These are phyloP conservation scores for Clitoria ternatea DNA, from an alignment of 306 rosid species.

Conservation along the genomic window DNA sequence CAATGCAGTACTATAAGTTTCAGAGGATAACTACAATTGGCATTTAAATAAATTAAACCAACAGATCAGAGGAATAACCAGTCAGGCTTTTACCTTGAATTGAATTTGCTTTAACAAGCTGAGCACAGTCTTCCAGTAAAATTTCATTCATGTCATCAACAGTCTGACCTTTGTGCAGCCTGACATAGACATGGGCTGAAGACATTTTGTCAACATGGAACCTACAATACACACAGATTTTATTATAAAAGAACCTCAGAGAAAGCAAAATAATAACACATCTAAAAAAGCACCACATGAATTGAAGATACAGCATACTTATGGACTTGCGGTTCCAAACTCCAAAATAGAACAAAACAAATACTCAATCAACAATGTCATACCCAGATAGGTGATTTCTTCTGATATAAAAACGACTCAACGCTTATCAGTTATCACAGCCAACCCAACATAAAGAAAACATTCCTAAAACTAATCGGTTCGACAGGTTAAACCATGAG, in stretches of 20 bases:
- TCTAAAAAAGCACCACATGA: not conserved
- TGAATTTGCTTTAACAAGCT: conserved; percentile 98
- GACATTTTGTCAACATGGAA: conserved; percentile 99
- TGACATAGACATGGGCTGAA: conserved; percentile 92
- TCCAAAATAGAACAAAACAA: not conserved
- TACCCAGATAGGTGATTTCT: not conserved
- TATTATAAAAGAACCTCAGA: not conserved
- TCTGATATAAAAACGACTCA: not conserved
- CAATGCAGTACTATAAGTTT: not conserved
- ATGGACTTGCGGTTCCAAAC: too few relatives aligned
- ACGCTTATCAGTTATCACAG: not conserved
- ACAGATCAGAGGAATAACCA: conserved; percentile 5
- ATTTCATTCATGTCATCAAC: conserved; percentile 84
- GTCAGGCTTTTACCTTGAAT: conserved; percentile 64
- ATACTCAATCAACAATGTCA: not conserved
- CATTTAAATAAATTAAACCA: not conserved
- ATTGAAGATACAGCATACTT: too few relatives aligned
- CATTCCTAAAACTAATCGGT: not conserved
- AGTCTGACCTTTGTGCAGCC: conserved; percentile 88
- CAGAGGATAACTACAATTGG: not conserved
- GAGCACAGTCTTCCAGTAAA: conserved; percentile 89
- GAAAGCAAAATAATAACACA: not conserved
- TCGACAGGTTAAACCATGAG: too few relatives aligned
- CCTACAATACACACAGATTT: conserved; percentile 45
- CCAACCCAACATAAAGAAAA: not conserved